Evolutionary conservation across 2,329 filamentous ascomycete genomes (phyloP), one percentile per base, ranked within the genome.

Genomic region (Bipolaris gigantea): DNA sequence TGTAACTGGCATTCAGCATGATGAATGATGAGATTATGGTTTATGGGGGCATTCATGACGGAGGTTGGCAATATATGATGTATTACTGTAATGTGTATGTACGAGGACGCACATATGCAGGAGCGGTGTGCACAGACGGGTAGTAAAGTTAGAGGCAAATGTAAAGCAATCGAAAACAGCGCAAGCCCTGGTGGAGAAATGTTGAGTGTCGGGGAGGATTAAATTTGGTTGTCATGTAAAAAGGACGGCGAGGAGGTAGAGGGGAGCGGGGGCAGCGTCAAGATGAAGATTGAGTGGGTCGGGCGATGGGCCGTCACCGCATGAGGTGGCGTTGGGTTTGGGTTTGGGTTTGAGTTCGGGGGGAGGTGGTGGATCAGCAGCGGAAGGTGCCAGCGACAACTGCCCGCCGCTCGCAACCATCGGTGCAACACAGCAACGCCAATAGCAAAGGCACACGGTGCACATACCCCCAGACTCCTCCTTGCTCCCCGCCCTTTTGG

Each of bases 311-410:
- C 35, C 41, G 13, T 42, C 38, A 23, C 57, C 57, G 57, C 57
- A 55, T 60, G 55, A 60, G 57, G 50, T 54, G 57, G 57, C 57
- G 57, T 50, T 57, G 36, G 56, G 53, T 54, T 51, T n/a, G n/a
- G n/a, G n/a, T n/a, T n/a, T n/a, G n/a, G n/a, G n/a, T n/a, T n/a
- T n/a, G n/a, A n/a, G n/a, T n/a, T n/a, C n/a, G 21, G 40, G 27
- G 27, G 27, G 27, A 55, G 42, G 30, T 47, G 48, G 44, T 13
- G 21, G 48, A 38, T 39, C 47, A 42, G 50, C 48, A 27, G 36
- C 48, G 52, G 52, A 51, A 55, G 49, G 48, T 53, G 47, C 6
- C 52, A 50, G 35, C 35, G 44, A 33, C 43, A 15, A 21, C 18
- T 30, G 40, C 5, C 41, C 30, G 23, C 44, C 43, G 48, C 38